A percentile compares a stretch with the other conserved stretches of the same genome.
phyloP scores from a whole-genome alignment of 768 basidiomycete species.

The Auricularia cornea region DNA sequence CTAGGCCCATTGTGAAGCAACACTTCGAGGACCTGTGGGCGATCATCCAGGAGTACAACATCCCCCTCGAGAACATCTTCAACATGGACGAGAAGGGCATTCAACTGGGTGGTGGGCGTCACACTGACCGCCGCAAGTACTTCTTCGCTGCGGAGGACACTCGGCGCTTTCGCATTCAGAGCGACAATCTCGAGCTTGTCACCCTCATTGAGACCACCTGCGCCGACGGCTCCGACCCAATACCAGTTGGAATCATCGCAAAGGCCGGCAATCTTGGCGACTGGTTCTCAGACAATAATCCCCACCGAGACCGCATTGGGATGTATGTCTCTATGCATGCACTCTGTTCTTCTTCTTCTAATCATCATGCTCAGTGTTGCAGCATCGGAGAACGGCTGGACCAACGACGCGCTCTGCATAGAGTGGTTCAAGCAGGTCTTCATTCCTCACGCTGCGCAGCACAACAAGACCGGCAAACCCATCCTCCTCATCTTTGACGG shows the following conservation, averaged over 20 bases:
- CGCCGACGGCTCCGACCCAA: slow-evolving; percentile 26
- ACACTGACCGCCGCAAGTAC: slow-evolving; percentile 6
- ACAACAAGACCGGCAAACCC: slow-evolving; percentile 18
- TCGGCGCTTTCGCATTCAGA: slow-evolving; percentile 15
- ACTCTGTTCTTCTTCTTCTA: too few relatives aligned
- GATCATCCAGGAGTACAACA: slow-evolving; percentile 1
- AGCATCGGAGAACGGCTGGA: slow-evolving; percentile 35
- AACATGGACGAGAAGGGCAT: slow-evolving; percentile 8
- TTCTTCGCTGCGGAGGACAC: slow-evolving; percentile 14
- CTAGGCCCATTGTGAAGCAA: background rate
- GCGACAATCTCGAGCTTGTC: slow-evolving; percentile 35
- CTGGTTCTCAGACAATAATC: slow-evolving; percentile 17
- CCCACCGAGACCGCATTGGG: slow-evolving; percentile 12
- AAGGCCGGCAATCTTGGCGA: slow-evolving; percentile 11
- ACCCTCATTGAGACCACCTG: slow-evolving; percentile 39
- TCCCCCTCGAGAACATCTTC: slow-evolving; percentile 9
- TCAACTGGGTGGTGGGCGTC: slow-evolving; percentile 8
- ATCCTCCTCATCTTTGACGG: slow-evolving; percentile 37
- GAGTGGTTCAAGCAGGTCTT: slow-evolving; percentile 35
- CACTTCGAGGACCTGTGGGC: slow-evolving; percentile 1
- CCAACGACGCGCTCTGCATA: slow-evolving; percentile 24
- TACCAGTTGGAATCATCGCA: background rate
- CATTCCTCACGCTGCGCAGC: slow-evolving; percentile 26
- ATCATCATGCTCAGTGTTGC: too few relatives aligned
- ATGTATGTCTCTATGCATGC: slow-evolving; percentile 3